Evolutionary conservation across 2,329 filamentous ascomycete species (phyloP).

Genomic region (Hypoxylon sp.): DNA sequence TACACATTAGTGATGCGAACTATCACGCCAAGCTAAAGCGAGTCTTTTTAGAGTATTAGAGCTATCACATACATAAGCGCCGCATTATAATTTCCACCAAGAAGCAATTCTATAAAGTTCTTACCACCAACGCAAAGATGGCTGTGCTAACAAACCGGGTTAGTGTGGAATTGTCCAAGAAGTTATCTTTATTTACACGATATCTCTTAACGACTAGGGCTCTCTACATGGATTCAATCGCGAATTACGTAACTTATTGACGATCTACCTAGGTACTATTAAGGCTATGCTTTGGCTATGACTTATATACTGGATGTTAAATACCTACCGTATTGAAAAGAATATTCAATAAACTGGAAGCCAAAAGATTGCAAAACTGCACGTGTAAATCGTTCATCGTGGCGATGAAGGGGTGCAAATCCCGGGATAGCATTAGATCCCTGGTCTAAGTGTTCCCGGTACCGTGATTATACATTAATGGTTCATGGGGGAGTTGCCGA

Average conservation of each 20-base stretch:
- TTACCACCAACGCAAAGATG: slow-evolving; percentile 2
- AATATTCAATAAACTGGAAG: neutral
- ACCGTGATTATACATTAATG: slow-evolving; percentile 31
- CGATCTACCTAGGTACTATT: neutral
- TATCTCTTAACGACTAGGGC: neutral
- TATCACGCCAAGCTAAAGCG: slow-evolving; percentile 15
- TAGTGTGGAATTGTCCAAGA: slow-evolving; percentile 3
- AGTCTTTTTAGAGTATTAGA: slow-evolving; percentile 10
- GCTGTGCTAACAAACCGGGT: slow-evolving; percentile 8
- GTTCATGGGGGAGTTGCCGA: slow-evolving; percentile 37
- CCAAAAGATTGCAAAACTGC: slow-evolving; percentile 2
- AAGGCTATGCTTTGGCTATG: neutral
- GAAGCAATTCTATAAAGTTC: slow-evolving; percentile 7
- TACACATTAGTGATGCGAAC: slow-evolving; percentile 1
- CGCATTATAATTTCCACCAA: slow-evolving; percentile 9
- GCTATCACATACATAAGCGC: slow-evolving; percentile 17
- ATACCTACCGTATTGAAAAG: neutral
- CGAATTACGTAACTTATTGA: slow-evolving; percentile 17
- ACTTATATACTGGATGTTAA: neutral
- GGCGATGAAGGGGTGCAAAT: slow-evolving; percentile 8
- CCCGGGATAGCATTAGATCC: slow-evolving; percentile 16
- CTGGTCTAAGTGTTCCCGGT: slow-evolving; percentile 22
- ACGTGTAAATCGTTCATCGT: neutral
- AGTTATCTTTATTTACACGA: slow-evolving; percentile 6
- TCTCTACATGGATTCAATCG: neutral